Percentiles rank a stretch among this genome's conserved stretches.
phyloP scores from a whole-genome alignment of 1,284 basidiomycete species.

The Apiotrichum veenhuisii region DNA sequence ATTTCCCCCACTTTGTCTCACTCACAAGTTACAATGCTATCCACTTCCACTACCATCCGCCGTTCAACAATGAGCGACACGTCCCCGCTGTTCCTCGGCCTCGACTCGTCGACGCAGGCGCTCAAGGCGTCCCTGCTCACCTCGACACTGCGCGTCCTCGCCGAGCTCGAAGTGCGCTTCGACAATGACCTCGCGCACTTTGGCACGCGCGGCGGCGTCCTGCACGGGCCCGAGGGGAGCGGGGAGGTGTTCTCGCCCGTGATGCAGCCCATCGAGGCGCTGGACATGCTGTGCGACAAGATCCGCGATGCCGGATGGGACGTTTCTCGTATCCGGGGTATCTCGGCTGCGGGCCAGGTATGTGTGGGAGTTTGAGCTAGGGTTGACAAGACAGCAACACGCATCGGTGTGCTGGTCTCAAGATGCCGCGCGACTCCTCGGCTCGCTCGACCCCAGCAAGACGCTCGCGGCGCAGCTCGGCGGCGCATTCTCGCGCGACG shows the following conservation, averaged over 20 bases:
- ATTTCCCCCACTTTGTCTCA: no score
- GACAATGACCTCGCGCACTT: constrained; percentile 72
- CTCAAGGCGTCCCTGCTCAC: constrained; percentile 66
- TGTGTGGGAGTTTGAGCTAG: constrained; percentile 4
- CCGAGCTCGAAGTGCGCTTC: constrained; percentile 73
- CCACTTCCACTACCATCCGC: no score
- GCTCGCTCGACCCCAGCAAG: constrained; percentile 56
- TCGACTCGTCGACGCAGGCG: constrained; percentile 84
- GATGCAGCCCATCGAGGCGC: constrained; percentile 75
- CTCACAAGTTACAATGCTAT: no score
- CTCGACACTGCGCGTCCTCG: constrained; percentile 59
- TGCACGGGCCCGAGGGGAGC: constrained; percentile 62
- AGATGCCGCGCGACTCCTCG: constrained; percentile 57
- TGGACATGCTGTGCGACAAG: constrained; percentile 70
- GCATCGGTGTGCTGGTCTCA: constrained; percentile 82
- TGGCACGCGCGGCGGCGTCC: constrained; percentile 68
- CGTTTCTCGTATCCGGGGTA: constrained; percentile 28
- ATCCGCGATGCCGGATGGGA: constrained; percentile 59
- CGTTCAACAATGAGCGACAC: neutral
- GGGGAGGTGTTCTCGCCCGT: constrained; percentile 74
- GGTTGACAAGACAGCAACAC: constrained; percentile 64
- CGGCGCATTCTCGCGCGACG: constrained; percentile 64
- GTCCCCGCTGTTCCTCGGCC: constrained; percentile 66
- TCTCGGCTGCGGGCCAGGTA: constrained; percentile 43
- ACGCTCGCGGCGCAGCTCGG: constrained; percentile 53